phyloP scores from a whole-genome alignment of 371 early-diverging fungal genomes.

The Sporodiniella umbellata region DNA sequence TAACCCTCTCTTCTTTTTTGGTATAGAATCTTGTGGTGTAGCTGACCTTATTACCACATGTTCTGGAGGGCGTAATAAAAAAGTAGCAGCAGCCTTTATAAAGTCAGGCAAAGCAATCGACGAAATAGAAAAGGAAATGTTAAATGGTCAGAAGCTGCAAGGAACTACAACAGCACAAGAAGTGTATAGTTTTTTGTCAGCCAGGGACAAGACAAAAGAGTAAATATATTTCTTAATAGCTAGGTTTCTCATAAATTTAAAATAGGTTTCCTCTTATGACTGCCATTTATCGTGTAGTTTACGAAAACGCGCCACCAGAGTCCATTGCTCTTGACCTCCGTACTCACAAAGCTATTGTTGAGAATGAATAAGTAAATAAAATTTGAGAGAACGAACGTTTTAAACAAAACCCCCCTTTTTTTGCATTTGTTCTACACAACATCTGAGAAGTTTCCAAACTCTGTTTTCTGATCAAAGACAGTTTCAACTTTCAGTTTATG shows the following conservation, averaged over 20 bases:
- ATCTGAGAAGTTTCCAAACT: too few relatives aligned
- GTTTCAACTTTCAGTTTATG: too few relatives aligned
- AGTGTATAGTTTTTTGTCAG: conserved; percentile 74
- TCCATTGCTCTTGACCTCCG: conserved; percentile 26
- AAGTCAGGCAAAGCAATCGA: conserved; percentile 85
- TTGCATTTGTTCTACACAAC: too few relatives aligned
- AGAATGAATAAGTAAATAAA: conserved; percentile 3
- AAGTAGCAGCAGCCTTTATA: conserved; percentile 87
- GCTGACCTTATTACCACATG: conserved; percentile 93
- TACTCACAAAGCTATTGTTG: conserved; percentile 3
- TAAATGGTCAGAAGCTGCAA: conserved; percentile 98
- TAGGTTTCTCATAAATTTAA: background rate
- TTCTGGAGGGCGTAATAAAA: conserved; percentile 94
- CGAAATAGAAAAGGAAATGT: conserved; percentile 84
- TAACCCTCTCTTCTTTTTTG: too few relatives aligned
- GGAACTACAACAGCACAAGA: conserved; percentile 94
- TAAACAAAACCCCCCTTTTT: too few relatives aligned
- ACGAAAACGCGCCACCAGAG: conserved; percentile 53
- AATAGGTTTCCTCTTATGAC: conserved; percentile 84
- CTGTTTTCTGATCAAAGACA: too few relatives aligned
- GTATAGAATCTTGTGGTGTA: conserved; percentile 75
- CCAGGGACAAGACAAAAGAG: conserved; percentile 51
- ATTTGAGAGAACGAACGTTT: too few relatives aligned
- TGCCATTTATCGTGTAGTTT: conserved; percentile 84
- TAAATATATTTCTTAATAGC: background rate